Evolutionary conservation across 2,329 filamentous ascomycete species (phyloP).

Genomic region (Exophiala spinifera): DNA sequence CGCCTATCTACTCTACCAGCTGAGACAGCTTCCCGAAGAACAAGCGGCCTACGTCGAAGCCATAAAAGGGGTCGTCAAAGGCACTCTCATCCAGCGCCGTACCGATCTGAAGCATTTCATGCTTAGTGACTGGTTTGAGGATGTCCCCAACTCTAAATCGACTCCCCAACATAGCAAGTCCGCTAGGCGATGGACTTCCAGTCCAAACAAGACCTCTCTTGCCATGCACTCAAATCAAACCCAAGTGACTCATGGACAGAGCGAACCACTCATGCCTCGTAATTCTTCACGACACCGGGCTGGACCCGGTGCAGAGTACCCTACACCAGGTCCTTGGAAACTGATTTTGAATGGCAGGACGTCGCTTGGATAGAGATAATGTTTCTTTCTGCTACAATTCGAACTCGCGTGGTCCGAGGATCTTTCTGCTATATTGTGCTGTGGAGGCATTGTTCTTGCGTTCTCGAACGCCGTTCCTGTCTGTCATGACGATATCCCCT

Average conservation of each 20-base stretch:
- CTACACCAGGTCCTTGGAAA: no score
- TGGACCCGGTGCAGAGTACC: background rate
- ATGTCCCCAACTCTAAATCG: background rate
- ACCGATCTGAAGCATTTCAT: background rate
- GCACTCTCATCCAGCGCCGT: background rate
- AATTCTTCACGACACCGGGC: background rate
- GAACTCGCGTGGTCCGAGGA: no score
- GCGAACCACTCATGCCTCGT: background rate
- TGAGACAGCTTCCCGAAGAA: background rate
- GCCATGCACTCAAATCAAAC: background rate
- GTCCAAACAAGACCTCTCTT: background rate
- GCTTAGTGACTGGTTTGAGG: background rate
- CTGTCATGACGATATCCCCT: no score
- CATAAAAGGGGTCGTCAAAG: background rate
- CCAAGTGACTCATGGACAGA: background rate
- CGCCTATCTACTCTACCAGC: constrained; percentile 10
- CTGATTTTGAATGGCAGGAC: no score
- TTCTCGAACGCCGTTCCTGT: no score
- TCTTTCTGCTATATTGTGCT: no score
- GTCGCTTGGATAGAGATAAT: no score
- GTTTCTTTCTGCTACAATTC: no score
- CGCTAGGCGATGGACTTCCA: background rate
- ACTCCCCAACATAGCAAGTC: background rate
- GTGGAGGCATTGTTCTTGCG: no score
- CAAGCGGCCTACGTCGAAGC: background rate